Conservation (phyloP, 2,329 filamentous ascomycete species). For the Graphiopsis chlorocephala region DNA sequence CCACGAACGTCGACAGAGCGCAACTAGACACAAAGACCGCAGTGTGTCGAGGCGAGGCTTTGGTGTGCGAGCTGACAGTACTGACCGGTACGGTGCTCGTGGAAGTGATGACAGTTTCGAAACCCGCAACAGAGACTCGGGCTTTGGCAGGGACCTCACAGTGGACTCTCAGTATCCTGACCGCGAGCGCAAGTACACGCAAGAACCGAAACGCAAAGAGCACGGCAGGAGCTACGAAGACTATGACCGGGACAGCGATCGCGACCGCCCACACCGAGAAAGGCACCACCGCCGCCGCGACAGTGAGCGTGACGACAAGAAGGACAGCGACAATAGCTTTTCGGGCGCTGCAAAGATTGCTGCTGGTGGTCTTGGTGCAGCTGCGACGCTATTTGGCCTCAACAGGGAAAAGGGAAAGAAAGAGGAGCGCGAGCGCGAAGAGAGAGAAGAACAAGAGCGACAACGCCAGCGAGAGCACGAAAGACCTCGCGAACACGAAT, state of each 20-base stretch:
- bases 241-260: constrained; percentile 28
- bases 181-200: constrained; percentile 13
- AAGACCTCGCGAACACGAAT: constrained; percentile 18
- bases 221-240: constrained; percentile 16
- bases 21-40: constrained; percentile 39
- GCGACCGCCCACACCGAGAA: constrained; percentile 24
- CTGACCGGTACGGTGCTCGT: constrained; percentile 29
- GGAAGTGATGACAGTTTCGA: constrained; percentile 43
- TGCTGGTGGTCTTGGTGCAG: constrained; percentile 31
- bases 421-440: constrained; percentile 21
- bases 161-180: constrained; percentile 21
- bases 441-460: constrained; percentile 25
- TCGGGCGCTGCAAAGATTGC: constrained; percentile 29
- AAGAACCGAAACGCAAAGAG: constrained; percentile 1
- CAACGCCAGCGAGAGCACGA: constrained; percentile 24
- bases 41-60: constrained; percentile 48
- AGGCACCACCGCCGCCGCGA: constrained; percentile 29
- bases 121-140: constrained; percentile 31
- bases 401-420: constrained; percentile 26
- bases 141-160: constrained; percentile 30
- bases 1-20: constrained; percentile 36
- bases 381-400: constrained; percentile 30
- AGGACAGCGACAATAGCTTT: constrained; percentile 19
- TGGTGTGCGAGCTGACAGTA: constrained; percentile 43
- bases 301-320: constrained; percentile 27